These are phyloP conservation scores for Chrysosporium keratinophilum DNA, from an alignment of 2,329 filamentous ascomycete species.

Conservation along the genomic window DNA sequence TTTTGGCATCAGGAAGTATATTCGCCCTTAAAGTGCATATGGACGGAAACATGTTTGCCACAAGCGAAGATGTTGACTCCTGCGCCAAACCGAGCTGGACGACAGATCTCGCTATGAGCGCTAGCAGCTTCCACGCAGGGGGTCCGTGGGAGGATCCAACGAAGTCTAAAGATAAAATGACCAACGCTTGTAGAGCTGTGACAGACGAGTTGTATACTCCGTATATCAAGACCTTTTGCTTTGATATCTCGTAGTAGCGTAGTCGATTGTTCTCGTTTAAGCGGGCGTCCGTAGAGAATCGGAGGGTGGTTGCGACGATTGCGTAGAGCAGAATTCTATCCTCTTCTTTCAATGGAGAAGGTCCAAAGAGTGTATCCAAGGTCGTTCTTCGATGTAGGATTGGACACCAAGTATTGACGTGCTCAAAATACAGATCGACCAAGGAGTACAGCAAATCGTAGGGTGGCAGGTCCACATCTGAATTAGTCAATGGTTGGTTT, in stretches of 20 bases:
- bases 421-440: slow-evolving; percentile 67
- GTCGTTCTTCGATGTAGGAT: slow-evolving; percentile 80
- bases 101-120: slow-evolving; percentile 76
- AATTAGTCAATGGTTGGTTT: slow-evolving; percentile 36
- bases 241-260: slow-evolving; percentile 69
- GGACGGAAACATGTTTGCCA: too few relatives aligned
- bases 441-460: slow-evolving; percentile 64
- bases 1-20: slow-evolving; percentile 68
- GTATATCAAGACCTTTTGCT: slow-evolving; percentile 76
- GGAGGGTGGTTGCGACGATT: slow-evolving; percentile 77
- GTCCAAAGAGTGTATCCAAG: slow-evolving; percentile 69
- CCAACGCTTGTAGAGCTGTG: slow-evolving; percentile 73
- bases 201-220: slow-evolving; percentile 84
- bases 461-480: slow-evolving; percentile 55
- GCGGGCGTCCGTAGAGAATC: slow-evolving; percentile 67
- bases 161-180: slow-evolving; percentile 75
- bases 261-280: slow-evolving; percentile 62
- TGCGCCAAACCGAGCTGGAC: slow-evolving; percentile 79
- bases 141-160: slow-evolving; percentile 81
- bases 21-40: slow-evolving; percentile 44
- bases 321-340: slow-evolving; percentile 76
- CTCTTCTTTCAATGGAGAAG: slow-evolving; percentile 63
- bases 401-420: slow-evolving; percentile 76
- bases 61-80: slow-evolving; percentile 49
- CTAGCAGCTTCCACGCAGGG: slow-evolving; percentile 84